Evolutionary conservation across 2,329 filamentous ascomycete species (phyloP), one percentile per base, ranked within the genome.

Genomic region (Diaporthe citriasiana): DNA sequence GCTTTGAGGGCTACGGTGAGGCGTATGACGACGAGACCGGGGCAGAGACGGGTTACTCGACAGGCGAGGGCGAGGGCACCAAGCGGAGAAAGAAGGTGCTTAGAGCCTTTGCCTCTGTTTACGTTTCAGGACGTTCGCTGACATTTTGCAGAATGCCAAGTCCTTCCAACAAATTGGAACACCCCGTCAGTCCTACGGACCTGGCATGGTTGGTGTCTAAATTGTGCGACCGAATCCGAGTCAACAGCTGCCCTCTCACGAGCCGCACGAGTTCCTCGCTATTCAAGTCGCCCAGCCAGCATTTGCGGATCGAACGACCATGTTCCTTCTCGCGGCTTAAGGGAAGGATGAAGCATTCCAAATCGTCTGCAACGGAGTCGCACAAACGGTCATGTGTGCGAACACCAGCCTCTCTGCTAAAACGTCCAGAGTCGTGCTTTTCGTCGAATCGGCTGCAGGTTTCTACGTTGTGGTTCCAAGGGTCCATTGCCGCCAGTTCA

Each of bases 1-100:
- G 92, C 78, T 95, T 90, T 79, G 91, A 93, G 78, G 93, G 93
- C 55, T 95, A 95, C 79, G 45, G 94, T 88, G 77, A 88, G 88
- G 13, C 60, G n/a, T 73, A 69, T 30, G 93, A 95, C 76, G 92
- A 94, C 76, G 93, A 93, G 76, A 82, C 81, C 12, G 90, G 87
- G 57, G 79, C 81, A 72, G 91, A 89, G 17, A 85, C 84, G 22
- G 90, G 89, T n/a, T 92, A 94, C 79, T 94, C 92, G 30, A 94
- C 93, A 30, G 92, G 91, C 73, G 93, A 93, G 77, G 91, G 91
- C 77, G 93, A 93, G 78, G 82, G 82, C 75, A 85, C 88, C 78
- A 93, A 93, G 84, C 87, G 90, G 78, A 87, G 90, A 81, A 93
- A 93, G 84, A 91, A 92, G 90, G 90, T 91, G 81, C 82, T 80